Base-by-base conservation (phyloP, 257 asterid species). In the Gynochthodes officinalis region DNA sequence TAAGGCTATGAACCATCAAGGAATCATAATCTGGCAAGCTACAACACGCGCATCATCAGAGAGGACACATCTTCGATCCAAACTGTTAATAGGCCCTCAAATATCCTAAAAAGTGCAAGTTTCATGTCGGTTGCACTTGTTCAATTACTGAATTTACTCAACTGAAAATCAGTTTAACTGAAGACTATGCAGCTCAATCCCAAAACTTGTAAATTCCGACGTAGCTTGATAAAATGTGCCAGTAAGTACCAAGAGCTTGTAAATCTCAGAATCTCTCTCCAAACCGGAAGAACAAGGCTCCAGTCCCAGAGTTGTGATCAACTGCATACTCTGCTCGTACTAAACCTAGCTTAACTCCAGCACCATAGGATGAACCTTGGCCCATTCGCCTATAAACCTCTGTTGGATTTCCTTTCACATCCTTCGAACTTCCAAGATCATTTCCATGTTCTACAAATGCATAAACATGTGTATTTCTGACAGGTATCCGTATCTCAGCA, bases 371-470 rank as follows among this genome's bases (percentile, higher is more conserved):
- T 30, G 99, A 92, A 44, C 99, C 99, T 5, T 84, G 90, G 10
- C 98, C 98, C 91, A 87, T 78, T 77, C 97, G 85, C 82, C 97
- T 80, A 76, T 95, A 92, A 69, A 88, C 97, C 86, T 87, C 95
- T 0, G 98, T 92, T 2, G 98, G 99, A 84, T 95, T 92, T 75
- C 99, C 99, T 84, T 95, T 95, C 27, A 95, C 94, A 32, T 89
- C 96, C 80, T 87, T 90, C 35, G 99, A 95, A 60, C 90, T 87
- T 63, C 98, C 98, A 19, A 92, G 96, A 76, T 95, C 99, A 52
- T 90, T 92, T 16, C 99, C 98, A 50, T 95, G 98, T 75, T 95
- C 99, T 32, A 89, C 97, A 81, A 95, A 95, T 64, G 85, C 96
- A 77, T 95, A 95, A 2, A 87, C 94, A 16, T 86, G 97, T 0